Evolutionary conservation across 1,139 yeast species (phyloP).

Genomic region (Lodderomyces parapsilosis): DNA sequence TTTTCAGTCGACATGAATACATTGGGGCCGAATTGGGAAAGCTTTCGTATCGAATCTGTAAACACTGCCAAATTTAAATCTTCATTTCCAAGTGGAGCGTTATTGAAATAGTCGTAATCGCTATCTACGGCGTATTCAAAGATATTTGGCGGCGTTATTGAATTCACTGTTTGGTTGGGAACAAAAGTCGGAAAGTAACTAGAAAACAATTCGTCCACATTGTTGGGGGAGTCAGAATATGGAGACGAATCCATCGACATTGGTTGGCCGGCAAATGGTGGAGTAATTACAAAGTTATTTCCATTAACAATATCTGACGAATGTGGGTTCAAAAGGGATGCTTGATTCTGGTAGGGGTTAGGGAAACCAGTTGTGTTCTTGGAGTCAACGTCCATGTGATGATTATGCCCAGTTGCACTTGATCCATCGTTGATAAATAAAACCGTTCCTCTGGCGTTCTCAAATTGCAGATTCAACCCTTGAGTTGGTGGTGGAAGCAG

Average conservation of each 20-base stretch:
- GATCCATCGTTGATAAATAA: not conserved
- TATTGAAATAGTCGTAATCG: constrained; percentile 9
- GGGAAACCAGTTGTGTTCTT: not conserved
- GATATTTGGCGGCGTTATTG: constrained; percentile 14
- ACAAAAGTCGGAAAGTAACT: constrained; percentile 11
- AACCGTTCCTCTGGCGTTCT: not conserved
- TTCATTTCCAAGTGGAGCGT: constrained; percentile 16
- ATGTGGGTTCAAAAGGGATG: not conserved
- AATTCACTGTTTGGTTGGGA: constrained; percentile 11
- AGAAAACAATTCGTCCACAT: constrained; percentile 10
- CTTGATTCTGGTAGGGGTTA: not conserved
- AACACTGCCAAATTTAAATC: constrained; percentile 21
- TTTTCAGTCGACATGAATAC: constrained; percentile 1
- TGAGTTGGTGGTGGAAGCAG: not conserved
- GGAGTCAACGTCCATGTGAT: not conserved
- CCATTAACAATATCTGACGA: constrained; percentile 3
- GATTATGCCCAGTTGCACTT: not conserved
- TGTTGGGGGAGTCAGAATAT: constrained; percentile 13
- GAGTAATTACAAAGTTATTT: constrained; percentile 3
- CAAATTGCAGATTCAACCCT: not conserved
- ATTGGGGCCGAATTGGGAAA: constrained; percentile 5
- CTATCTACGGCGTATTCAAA: constrained; percentile 11
- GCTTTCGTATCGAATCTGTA: constrained; percentile 17
- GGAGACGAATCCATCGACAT: constrained; percentile 11
- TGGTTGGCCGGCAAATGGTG: constrained; percentile 5